Evolutionary conservation across 345 rosid species (phyloP).

Genomic region (Gossypium ekmanianum): DNA sequence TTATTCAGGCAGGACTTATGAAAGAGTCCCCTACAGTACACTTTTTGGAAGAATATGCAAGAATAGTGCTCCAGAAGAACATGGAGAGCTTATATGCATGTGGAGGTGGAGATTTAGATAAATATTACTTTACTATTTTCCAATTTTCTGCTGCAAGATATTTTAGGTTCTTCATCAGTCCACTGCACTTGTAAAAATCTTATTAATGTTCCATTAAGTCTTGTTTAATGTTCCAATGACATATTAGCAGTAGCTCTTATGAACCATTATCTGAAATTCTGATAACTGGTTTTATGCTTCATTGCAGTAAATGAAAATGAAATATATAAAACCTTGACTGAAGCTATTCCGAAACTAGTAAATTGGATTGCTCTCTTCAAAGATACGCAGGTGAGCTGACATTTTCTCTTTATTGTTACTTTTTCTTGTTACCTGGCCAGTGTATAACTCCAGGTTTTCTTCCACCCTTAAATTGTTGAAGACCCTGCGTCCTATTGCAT

Average conservation of each 20-base stretch:
- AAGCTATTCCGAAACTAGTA: constrained; percentile 69
- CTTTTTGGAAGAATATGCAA: constrained; percentile 63
- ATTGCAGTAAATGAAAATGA: constrained; percentile 73
- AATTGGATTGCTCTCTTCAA: constrained; percentile 67
- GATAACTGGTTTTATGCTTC: constrained; percentile 19
- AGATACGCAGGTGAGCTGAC: constrained; percentile 55
- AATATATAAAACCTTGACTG: constrained; percentile 53
- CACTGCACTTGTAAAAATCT: constrained; percentile 13
- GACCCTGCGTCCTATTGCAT: not conserved
- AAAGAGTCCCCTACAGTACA: constrained; percentile 55
- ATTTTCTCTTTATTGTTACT: constrained; percentile 18
- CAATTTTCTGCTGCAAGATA: constrained; percentile 4
- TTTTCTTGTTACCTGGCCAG: not conserved
- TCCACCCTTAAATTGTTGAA: not conserved
- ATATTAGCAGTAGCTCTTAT: not conserved
- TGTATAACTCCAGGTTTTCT: not conserved
- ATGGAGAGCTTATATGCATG: constrained; percentile 86
- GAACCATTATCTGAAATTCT: constrained; percentile 16
- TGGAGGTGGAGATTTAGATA: constrained; percentile 56
- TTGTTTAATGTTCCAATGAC: constrained; percentile 7
- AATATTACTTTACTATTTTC: constrained; percentile 10
- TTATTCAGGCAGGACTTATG: constrained; percentile 69
- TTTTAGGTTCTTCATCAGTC: constrained; percentile 5
- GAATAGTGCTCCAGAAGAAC: constrained; percentile 65
- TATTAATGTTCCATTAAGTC: not conserved